These are phyloP conservation scores for Candida methanosorbosa DNA, from an alignment of 805 yeast genomes.

Conservation along the genomic window DNA sequence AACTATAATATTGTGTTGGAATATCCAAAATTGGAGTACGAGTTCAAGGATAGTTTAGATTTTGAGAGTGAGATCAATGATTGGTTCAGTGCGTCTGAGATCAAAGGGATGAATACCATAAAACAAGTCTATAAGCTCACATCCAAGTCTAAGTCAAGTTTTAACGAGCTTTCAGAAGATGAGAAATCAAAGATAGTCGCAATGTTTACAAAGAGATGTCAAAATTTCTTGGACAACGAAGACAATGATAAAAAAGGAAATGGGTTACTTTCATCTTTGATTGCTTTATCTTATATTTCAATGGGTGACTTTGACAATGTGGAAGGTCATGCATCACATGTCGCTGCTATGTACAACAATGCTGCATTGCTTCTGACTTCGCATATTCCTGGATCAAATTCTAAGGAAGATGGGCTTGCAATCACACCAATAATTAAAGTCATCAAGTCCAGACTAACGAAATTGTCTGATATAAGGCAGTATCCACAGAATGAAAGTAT, in stretches of 20 bases:
- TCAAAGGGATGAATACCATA: constrained; percentile 14
- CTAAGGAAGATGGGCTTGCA: not conserved
- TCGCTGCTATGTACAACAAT: not conserved
- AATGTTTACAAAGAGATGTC: not conserved
- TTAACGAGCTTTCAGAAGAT: not conserved
- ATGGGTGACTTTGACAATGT: constrained; percentile 7
- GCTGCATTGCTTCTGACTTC: not conserved
- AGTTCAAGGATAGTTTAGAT: constrained; percentile 26
- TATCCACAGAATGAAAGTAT: no score
- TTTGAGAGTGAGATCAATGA: constrained; percentile 31
- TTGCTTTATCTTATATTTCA: constrained; percentile 3
- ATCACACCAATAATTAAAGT: constrained; percentile 8
- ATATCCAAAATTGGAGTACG: constrained; percentile 36
- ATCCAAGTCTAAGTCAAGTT: not conserved
- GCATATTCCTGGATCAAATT: no score
- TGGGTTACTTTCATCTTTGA: not conserved
- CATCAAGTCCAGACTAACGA: constrained; percentile 5
- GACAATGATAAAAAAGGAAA: not conserved
- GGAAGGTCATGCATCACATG: not conserved
- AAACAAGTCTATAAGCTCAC: constrained; percentile 3
- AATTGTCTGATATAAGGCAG: no score
- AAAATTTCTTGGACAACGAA: not conserved
- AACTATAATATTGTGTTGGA: constrained; percentile 24
- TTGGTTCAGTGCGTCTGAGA: constrained; percentile 27
- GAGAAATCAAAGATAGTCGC: not conserved